Conservation (phyloP, 768 basidiomycete species). For the Infundibulicybe gibba region DNA sequence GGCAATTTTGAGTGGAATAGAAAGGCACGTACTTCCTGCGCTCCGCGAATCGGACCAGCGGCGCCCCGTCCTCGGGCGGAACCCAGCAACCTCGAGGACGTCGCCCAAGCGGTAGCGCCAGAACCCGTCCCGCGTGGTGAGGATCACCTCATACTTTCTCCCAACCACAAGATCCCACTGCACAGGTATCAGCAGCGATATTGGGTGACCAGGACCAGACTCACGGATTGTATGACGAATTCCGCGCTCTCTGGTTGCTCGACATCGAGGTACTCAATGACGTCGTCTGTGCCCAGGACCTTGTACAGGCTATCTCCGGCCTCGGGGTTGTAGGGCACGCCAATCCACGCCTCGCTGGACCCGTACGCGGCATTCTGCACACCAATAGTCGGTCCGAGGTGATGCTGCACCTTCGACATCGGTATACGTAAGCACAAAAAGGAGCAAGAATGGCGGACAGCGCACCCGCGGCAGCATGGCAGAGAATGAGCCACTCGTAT, state of each 20-base stretch:
- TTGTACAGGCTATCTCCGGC: slow-evolving; percentile 1
- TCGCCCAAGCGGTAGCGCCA: slow-evolving; percentile 9
- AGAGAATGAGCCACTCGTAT: slow-evolving; percentile 4
- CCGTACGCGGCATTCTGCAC: slow-evolving; percentile 1
- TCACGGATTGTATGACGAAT: background rate
- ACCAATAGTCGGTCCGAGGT: slow-evolving; percentile 1
- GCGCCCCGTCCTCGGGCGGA: slow-evolving; percentile 5
- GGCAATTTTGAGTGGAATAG: background rate
- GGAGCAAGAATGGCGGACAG: background rate
- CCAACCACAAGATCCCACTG: slow-evolving; percentile 7
- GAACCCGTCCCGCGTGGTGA: slow-evolving; percentile 7
- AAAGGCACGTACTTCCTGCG: slow-evolving; percentile 4
- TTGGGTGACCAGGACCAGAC: background rate
- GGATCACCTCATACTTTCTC: slow-evolving; percentile 5
- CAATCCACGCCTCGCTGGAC: slow-evolving; percentile 5
- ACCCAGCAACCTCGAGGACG: slow-evolving; percentile 5
- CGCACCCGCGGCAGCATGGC: slow-evolving; percentile 3
- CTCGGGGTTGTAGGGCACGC: slow-evolving; percentile 2
- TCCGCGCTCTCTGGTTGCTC: background rate
- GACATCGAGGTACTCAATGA: slow-evolving; percentile 7
- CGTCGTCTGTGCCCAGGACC: slow-evolving; percentile 2
- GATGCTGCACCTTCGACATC: slow-evolving; percentile 1
- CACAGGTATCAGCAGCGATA: background rate
- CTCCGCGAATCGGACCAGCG: slow-evolving; percentile 3
- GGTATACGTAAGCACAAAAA: background rate